Percentiles rank a stretch among this genome's conserved stretches.
Evolutionary conservation across 1,284 basidiomycete genomes (phyloP).

Genomic region (Microbotryomycetes sp.): DNA sequence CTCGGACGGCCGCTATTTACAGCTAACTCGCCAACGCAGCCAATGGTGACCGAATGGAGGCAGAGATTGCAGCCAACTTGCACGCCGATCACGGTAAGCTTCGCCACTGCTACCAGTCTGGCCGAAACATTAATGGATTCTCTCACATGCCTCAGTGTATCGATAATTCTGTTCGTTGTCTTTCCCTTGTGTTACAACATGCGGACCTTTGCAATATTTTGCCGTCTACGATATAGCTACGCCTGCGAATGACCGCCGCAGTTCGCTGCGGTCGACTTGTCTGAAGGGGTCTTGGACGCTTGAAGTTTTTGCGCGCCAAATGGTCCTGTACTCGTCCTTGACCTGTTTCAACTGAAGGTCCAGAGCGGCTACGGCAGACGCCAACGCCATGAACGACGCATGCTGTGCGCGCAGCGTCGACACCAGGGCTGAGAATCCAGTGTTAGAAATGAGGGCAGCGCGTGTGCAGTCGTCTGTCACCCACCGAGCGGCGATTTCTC

Average conservation of each 20-base stretch:
- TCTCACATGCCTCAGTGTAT: no score
- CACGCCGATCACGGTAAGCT: slow-evolving; percentile 48
- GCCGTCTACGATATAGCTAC: not conserved
- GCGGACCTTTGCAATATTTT: not conserved
- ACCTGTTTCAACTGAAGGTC: slow-evolving; percentile 27
- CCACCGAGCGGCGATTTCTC: not conserved
- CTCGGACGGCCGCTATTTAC: no score
- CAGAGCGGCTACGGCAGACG: slow-evolving; percentile 27
- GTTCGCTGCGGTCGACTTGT: not conserved
- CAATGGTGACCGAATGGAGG: slow-evolving; percentile 92
- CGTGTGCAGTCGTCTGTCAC: slow-evolving; percentile 2
- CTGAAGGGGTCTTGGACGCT: slow-evolving; percentile 31
- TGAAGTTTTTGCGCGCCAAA: slow-evolving; percentile 34
- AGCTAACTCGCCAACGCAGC: no score
- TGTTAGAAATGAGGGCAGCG: not conserved
- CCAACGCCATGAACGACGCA: slow-evolving; percentile 32
- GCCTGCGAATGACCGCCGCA: not conserved
- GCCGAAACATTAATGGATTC: no score
- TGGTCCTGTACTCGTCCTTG: slow-evolving; percentile 32
- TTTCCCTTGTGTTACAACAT: no score
- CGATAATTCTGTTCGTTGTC: not conserved
- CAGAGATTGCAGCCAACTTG: slow-evolving; percentile 91
- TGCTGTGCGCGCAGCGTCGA: slow-evolving; percentile 34
- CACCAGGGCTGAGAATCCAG: slow-evolving; percentile 15
- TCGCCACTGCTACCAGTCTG: no score